Conservation (phyloP, 495 filamentous ascomycete genomes). For the Aspergillus diversus region DNA sequence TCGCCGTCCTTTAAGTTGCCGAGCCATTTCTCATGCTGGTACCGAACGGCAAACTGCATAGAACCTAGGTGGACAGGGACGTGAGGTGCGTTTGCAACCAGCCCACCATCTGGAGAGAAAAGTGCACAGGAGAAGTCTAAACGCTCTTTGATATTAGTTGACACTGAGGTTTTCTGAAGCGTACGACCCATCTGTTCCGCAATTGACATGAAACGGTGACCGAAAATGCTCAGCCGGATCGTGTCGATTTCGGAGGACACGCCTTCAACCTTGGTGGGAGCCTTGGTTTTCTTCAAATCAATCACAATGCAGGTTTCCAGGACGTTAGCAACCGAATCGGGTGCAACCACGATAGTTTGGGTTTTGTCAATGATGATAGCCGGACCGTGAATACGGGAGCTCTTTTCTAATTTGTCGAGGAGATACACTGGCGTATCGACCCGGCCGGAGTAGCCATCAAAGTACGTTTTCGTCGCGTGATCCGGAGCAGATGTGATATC, state of each 20-base stretch:
- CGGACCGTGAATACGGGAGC: constrained; percentile 79
- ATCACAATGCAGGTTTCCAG: constrained; percentile 53
- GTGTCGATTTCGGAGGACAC: constrained; percentile 73
- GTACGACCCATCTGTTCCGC: constrained; percentile 97
- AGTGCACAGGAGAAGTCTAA: constrained; percentile 96
- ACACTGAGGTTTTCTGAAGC: constrained; percentile 95
- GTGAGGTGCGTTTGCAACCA: constrained; percentile 95
- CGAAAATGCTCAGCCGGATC: constrained; percentile 94
- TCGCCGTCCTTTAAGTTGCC: constrained; percentile 89
- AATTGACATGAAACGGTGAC: constrained; percentile 98
- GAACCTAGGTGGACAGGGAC: constrained; percentile 85
- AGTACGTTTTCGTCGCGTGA: constrained; percentile 47
- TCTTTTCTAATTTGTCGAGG: constrained; percentile 73
- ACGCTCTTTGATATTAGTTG: constrained; percentile 97
- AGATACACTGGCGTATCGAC: constrained; percentile 84
- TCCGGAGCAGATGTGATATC: constrained; percentile 35
- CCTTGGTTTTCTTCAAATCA: constrained; percentile 37
- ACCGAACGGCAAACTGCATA: constrained; percentile 82
- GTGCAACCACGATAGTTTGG: constrained; percentile 92
- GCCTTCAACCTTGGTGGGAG: constrained; percentile 58
- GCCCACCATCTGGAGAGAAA: constrained; percentile 85
- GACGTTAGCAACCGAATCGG: constrained; percentile 61
- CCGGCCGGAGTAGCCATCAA: constrained; percentile 66
- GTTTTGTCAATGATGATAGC: constrained; percentile 94
- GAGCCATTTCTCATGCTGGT: constrained; percentile 89